These are phyloP conservation scores for Triticum timopheevii DNA, from an alignment of 176 grass and related monocot genomes.

Conservation along the genomic window DNA sequence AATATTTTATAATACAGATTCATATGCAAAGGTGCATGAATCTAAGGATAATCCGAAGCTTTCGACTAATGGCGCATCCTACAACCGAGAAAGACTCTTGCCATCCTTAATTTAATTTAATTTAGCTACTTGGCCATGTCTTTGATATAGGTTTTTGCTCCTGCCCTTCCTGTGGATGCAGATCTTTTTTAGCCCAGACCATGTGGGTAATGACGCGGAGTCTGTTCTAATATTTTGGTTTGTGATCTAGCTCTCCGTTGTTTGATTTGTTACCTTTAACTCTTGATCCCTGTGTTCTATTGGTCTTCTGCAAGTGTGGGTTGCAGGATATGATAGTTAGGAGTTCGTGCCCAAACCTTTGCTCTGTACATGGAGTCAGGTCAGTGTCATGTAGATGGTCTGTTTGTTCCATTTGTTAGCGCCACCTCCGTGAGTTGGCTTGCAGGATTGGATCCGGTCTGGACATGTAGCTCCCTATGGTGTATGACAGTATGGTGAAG, in stretches of 20 bases:
- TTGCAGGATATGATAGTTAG: background rate
- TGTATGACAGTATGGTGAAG: background rate
- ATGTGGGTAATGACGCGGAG: too few species aligned
- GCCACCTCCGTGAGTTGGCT: background rate
- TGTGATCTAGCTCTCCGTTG: too few species aligned
- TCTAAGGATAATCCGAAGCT: background rate
- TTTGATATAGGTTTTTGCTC: background rate
- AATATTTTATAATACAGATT: background rate
- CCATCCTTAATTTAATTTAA: too few species aligned
- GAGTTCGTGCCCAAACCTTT: too few species aligned
- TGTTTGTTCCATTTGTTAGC: background rate
- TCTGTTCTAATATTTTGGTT: too few species aligned
- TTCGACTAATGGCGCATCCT: background rate
- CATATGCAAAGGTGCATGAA: background rate
- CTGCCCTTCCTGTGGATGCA: background rate
- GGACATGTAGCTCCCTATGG: background rate
- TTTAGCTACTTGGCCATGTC: too few species aligned
- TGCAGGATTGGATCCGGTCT: conserved; percentile 17
- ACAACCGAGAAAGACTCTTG: background rate
- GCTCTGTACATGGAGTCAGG: background rate
- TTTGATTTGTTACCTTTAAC: too few species aligned
- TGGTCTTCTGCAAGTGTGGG: background rate
- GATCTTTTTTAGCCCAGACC: background rate
- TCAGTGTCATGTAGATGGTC: background rate
- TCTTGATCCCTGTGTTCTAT: too few species aligned